Base-by-base conservation (phyloP, 768 basidiomycete species). In the Lentinula sp. region DNA sequence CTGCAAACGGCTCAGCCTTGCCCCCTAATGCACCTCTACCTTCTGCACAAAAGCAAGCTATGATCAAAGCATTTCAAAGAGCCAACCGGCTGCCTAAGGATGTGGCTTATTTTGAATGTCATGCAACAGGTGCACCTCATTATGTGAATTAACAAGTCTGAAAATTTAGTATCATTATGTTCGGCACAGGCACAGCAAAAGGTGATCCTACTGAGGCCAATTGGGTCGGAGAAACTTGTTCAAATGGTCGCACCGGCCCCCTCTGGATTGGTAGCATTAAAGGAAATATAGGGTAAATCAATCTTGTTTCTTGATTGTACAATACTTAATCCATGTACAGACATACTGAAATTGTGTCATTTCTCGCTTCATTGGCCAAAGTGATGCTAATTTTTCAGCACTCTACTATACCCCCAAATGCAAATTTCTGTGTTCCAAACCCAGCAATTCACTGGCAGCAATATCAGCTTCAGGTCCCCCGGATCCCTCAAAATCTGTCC, bases 111-210 rank as follows among this genome's bases (percentile, higher is more conserved):
- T 70, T 82, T 0, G 82, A 82, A 63, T 63, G 78, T 16, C 82
- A 83, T 61, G 80, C 79, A 15, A 81, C 82, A 10, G 80, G 78
- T n/a, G n/a, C n/a, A n/a, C n/a, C n/a, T n/a, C n/a, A n/a, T n/a
- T n/a, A n/a, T n/a, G n/a, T n/a, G n/a, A n/a, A n/a, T n/a, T n/a
- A n/a, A n/a, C 68, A 57, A 43, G 65, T 61, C 50, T 13, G n/a
- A 6, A 35, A 23, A 20, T 50, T 10, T 32, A 23, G 35, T 33
- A 43, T 45, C 2, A 28, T 43, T 42, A 41, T 45, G 4, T 18
- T 46, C 0, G 37, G 16, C 46, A 13, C 57, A 69, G 72, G 73
- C 1, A 82, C 82, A 2, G 73, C 76, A 42, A 71, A 68, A 33
- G 82, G 81, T 0, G 82, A 83, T 61, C 81, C 82, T 1, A 78